phyloP scores from a whole-genome alignment of 2,329 filamentous ascomycete species.

The Tolypocladium inflatum region DNA sequence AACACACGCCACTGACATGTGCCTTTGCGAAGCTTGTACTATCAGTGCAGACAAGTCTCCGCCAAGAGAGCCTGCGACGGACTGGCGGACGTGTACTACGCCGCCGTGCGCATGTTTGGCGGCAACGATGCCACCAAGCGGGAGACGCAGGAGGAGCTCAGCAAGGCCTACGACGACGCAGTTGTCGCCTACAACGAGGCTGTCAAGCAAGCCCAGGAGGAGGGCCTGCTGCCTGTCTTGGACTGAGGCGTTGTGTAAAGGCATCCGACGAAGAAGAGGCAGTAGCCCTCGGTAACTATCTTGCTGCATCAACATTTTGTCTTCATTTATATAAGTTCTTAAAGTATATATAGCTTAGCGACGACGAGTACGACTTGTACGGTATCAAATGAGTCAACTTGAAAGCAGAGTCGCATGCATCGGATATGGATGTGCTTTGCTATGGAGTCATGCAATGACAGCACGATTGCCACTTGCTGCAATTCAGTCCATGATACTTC shows the following conservation, averaged over 20 bases:
- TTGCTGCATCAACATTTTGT: background rate
- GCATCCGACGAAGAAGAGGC: too few species aligned
- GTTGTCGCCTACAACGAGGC: slow-evolving; percentile 23
- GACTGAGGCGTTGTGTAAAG: background rate
- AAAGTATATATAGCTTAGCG: background rate
- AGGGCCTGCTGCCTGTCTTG: slow-evolving; percentile 17
- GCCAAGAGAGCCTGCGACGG: slow-evolving; percentile 16
- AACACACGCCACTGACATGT: background rate
- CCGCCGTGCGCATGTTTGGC: slow-evolving; percentile 26
- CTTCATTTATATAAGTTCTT: background rate
- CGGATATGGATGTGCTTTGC: background rate
- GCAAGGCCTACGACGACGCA: slow-evolving; percentile 23
- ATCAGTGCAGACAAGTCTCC: slow-evolving; percentile 20
- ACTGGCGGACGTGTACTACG: slow-evolving; percentile 31
- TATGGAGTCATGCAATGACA: background rate
- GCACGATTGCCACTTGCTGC: background rate
- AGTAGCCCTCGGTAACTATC: background rate
- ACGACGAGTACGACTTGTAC: background rate
- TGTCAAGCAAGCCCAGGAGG: slow-evolving; percentile 23
- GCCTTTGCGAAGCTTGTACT: slow-evolving; percentile 19
- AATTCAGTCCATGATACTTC: background rate
- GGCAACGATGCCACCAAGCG: slow-evolving; percentile 20
- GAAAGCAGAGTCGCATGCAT: background rate
- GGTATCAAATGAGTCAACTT: background rate
- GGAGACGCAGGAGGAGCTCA: slow-evolving; percentile 12